Evolutionary conservation across 176 grass and related monocot genomes (phyloP), one percentile per base, ranked within the genome.

Genomic region (Pharus latifolius): DNA sequence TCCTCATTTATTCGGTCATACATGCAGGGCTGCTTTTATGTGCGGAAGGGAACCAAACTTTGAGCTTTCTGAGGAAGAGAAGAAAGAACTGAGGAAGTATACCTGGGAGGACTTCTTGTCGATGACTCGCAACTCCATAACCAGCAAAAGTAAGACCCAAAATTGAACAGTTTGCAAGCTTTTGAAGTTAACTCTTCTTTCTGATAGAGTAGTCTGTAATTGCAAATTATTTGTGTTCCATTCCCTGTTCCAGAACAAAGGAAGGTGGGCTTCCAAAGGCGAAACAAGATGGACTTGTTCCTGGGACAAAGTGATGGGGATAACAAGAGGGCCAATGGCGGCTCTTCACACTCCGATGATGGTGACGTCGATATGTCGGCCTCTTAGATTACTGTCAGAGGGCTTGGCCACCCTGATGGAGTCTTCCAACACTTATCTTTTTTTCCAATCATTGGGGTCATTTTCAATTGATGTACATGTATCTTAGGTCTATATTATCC

Each of bases 1-100:
- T n/a, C n/a, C n/a, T n/a, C n/a, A n/a, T n/a, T n/a, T n/a, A n/a
- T n/a, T n/a, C n/a, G n/a, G n/a, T n/a, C n/a, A n/a, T 62, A 65
- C 22, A 2, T 32, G 11, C 79, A 99, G 95, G 76, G 95, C 95
- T 55, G 95, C 95, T 81, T 99, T 99, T 84, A 91, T 99, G 87
- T 99, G 95, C 61, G 95, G 95, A 72, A 94, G 95, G 75, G 90
- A 99, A 72, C 90, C 95, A 26, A 99, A 99, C 77, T 94, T 84
- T 78, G 84, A 82, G 64, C 87, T 99, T 60, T 76, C 78, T 2
- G 78, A 91, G 66, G 84, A 83, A 75, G 95, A 90, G 71, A 91
- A 99, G 74, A 72, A 86, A 33, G 87, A 99, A 67, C 84, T 99
- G 15, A 19, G 38, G 19, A 79, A 54, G 24, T 94, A 88, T 62